Evolutionary conservation across 768 basidiomycete species (phyloP), one percentile per base, ranked within the genome.

Genomic region (Rhodotorula toruloides): DNA sequence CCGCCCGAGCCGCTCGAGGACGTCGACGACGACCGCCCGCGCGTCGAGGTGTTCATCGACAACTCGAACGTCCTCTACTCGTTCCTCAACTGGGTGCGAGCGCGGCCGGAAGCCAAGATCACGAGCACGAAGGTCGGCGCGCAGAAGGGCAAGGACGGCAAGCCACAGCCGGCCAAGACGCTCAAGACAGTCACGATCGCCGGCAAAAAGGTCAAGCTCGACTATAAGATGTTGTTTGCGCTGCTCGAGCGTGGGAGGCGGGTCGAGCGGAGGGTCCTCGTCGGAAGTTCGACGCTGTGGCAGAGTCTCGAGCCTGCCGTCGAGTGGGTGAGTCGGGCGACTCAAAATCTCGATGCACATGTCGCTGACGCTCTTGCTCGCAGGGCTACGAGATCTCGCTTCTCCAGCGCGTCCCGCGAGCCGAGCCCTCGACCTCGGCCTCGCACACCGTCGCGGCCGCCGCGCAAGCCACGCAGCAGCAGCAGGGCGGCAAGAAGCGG

Each of bases 161-260:
- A 6, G n/a, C 37, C 11, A 6, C 54, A 61, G 39, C n/a, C n/a
- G n/a, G 27, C 40, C 10, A 65, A 49, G 59, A 54, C 57, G 34
- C 31, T 57, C 47, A 67, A 67, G 47, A 36, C 59, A 16, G 56
- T 71, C 5, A 67, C 62, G 22, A 22, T 71, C 5, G 65, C 27
- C 14, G 70, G 70, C 39, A 71, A 54, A 71, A 80, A 76, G 73
- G 77, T 77, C 71, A 79, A 74, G 75, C 77, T 93, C 29, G 91
- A 87, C 56, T 89, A 92, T 76, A 82, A 86, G 6, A 87, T 88
- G 10, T 81, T 92, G 39, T 82, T 85, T 3, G 81, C 91, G 43
- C 83, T 92, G 59, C 81, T 93, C 43, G 90, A 91, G 78, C 83
- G 90, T 44, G 91, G 90, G 12, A 82, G 90, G 42, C 83, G 86